Evolutionary conservation across 176 grass and related monocot species (phyloP), one percentile per base, ranked within the genome.

Genomic region (Dendrocalamus sinicus): DNA sequence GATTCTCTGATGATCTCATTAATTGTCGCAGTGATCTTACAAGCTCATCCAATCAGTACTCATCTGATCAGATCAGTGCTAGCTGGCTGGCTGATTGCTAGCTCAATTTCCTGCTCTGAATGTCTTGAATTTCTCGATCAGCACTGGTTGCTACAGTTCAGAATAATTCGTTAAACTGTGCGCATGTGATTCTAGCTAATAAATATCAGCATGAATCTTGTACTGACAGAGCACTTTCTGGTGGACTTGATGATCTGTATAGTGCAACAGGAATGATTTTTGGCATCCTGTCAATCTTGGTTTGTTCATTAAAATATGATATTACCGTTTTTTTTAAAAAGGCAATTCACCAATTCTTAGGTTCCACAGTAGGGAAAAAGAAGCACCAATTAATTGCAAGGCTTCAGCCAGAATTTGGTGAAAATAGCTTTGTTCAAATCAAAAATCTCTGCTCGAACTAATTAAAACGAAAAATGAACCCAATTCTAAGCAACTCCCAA

Each of bases 351-450:
- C 13, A 73, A 39, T 47, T 70, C 15, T 51, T 12, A 48, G 54
- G 40, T 16, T 83, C 3, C 4, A 39, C 19, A 54, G 28, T n/a
- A 66, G 14, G 44, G 6, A 32, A 52, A 66, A 37, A 16, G 3
- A 19, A 72, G 14, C 15, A 70, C 37, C 14, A 81, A 72, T 71
- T 76, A 62, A 39, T 39, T 3, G 14, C 19, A 86, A 79, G 59
- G 79, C 79, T 86, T 87, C 12, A 60, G 5, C 20, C 41, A 61
- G 75, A 87, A 84, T 87, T 83, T 53, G 75, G 85, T 52, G 52
- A 58, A 84, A 91, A 84, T 69, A 70, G 9, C 85, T 84, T 87
- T 87, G 75, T 91, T 91, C 89, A 91, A 87, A 91, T 91, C 89
- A 67, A 80, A 91, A 86, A 91, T 84, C 60, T 80, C 77, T 84